A percentile compares a stretch with the other conserved stretches of the same genome.
Conservation (phyloP, 768 basidiomycete genomes). For the Leccinum boreale region DNA sequence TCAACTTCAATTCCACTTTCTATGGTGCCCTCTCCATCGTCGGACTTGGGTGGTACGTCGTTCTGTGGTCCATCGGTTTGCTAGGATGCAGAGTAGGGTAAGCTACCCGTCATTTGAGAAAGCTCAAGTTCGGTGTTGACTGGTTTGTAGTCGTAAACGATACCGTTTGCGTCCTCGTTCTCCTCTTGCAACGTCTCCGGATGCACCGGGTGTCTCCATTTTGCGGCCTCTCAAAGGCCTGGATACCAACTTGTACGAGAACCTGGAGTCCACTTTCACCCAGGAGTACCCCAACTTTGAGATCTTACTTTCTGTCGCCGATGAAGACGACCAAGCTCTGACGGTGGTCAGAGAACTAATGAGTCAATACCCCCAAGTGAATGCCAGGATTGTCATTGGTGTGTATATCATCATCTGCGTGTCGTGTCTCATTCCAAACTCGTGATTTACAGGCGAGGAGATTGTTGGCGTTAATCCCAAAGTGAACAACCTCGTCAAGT, state of each 20-base stretch:
- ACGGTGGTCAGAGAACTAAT: conserved; percentile 75
- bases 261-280: conserved; percentile 87
- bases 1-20: conserved; percentile 4
- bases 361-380: conserved; percentile 71
- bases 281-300: conserved; percentile 93
- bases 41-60: conserved; percentile 57
- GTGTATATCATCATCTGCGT: conserved; percentile 17
- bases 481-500: conserved; percentile 90
- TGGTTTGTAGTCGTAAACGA: conserved; percentile 57
- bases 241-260: conserved; percentile 94
- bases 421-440: background rate
- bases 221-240: conserved; percentile 92
- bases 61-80: conserved; percentile 62
- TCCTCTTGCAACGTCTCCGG: conserved; percentile 49
- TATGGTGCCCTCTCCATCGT: conserved; percentile 30
- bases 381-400: conserved; percentile 78
- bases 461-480: conserved; percentile 92
- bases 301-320: conserved; percentile 88
- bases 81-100: conserved; percentile 72
- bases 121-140: conserved; percentile 1
- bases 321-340: conserved; percentile 86
- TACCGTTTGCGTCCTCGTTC: conserved; percentile 69
- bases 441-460: conserved; percentile 61
- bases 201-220: conserved; percentile 87
- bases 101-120: conserved; percentile 27